A percentile compares a stretch with the other conserved stretches of the same genome.
These are phyloP conservation scores for Diaporthe batatas DNA, from an alignment of 2,329 filamentous ascomycete species.

Conservation along the genomic window DNA sequence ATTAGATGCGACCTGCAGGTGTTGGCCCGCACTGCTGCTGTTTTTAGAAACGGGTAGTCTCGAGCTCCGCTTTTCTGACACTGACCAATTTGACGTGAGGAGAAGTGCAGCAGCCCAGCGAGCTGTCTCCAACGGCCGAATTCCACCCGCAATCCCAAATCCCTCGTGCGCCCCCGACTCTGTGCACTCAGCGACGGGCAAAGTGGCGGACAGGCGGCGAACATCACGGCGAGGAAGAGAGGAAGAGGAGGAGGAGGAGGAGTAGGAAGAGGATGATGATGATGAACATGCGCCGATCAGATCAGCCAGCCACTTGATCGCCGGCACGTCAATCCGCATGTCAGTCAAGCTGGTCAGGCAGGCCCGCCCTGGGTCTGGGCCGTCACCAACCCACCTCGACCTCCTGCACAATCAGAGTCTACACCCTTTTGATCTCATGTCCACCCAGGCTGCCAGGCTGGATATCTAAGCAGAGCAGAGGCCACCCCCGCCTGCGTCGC, in stretches of 20 bases:
- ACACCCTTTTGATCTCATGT: not conserved
- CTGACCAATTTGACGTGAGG: constrained; percentile 33
- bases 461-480: constrained; percentile 6
- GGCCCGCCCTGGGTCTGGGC: not conserved
- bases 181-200: constrained; percentile 9
- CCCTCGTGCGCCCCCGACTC: constrained; percentile 4
- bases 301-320: constrained; percentile 26
- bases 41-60: constrained; percentile 29
- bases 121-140: constrained; percentile 30
- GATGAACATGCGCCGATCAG: constrained; percentile 23
- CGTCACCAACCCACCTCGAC: constrained; percentile 22
- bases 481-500: constrained; percentile 21
- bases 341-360: not conserved
- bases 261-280: not conserved
- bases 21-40: constrained; percentile 19
- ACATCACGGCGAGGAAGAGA: not conserved
- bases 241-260: not conserved
- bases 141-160: constrained; percentile 31
- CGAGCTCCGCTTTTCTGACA: constrained; percentile 33
- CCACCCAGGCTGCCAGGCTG: not conserved
- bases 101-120: constrained; percentile 14
- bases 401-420: constrained; percentile 34
- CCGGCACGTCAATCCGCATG: constrained; percentile 5
- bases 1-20: constrained; percentile 23
- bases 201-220: not conserved